Evolutionary conservation across 2,329 filamentous ascomycete genomes (phyloP), one percentile per base, ranked within the genome.

Genomic region (Aspergillus aculeatinus): DNA sequence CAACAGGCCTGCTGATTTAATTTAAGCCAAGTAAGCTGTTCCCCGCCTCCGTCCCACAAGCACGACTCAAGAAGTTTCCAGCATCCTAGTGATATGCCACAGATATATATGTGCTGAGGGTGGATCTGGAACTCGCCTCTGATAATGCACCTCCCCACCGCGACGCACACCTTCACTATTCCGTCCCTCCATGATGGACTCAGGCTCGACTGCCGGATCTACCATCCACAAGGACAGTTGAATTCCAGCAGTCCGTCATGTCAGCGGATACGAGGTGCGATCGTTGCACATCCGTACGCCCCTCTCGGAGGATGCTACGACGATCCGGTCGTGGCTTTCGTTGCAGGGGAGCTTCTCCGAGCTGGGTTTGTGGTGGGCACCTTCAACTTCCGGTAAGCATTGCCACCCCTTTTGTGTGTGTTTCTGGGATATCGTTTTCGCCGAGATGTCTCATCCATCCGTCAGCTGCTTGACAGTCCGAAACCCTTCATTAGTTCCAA

Each of bases 251-350:
- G 58, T 60, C 35, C 58, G 55, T 23, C 57, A n/a, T 33, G 5
- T 6, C 79, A 74, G 75, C 70, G 61, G 51, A 79, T 74, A 60
- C 80, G 76, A 61, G 85, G 82, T 3, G 87, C 87, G 0, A 81
- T 96, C 3, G 79, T 98, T 44, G 93, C 93, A 12, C 95, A 98
- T 74, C 94, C 95, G 0, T 98, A 98, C 72, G 92, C 91, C 35
- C 88, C 91, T 0, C 80, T 98, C 55, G 95, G 95, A 4, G 95
- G 94, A 5, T 87, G 81, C 74, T 95, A 87, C 71, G 91, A 98
- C 72, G 93, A 98, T 72, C 84, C 85, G 0, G 82, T 96, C 0
- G 89, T 98, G 1, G 81, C 85, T n/a, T 80, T 86, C 9, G 77
- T 90, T 2, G 86, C 85, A 0, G 79, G 80, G 2, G 83, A 88